Evolutionary conservation across 352 stramenopile species (phyloP).

Genomic region (Stephanocyclus meneghinianus): DNA sequence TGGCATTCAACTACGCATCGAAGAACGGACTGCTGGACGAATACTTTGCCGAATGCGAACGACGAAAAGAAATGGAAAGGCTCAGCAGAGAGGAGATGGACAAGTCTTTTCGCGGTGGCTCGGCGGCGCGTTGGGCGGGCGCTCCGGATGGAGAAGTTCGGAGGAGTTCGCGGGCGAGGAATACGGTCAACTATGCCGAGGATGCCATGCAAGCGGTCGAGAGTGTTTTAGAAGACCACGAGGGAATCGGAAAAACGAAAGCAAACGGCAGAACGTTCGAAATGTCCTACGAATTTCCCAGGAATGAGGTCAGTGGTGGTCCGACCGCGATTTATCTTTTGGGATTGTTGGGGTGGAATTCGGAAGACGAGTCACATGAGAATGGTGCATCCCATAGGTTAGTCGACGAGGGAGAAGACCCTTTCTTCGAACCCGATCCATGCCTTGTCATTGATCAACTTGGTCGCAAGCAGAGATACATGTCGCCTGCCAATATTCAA

Average conservation of each 20-base stretch:
- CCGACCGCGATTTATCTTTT: constrained; percentile 27
- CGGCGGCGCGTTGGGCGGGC: background rate
- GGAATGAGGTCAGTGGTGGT: constrained; percentile 26
- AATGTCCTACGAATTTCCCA: constrained; percentile 6
- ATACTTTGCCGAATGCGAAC: constrained; percentile 32
- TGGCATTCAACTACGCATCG: constrained; percentile 30
- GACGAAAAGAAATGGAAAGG: constrained; percentile 22
- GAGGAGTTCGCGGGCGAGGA: constrained; percentile 34
- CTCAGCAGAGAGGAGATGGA: constrained; percentile 10
- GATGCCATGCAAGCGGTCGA: constrained; percentile 20
- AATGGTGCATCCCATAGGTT: background rate
- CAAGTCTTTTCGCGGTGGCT: background rate
- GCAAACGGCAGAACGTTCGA: background rate
- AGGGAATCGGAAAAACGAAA: background rate
- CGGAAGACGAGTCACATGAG: constrained; percentile 16
- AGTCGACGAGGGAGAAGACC: constrained; percentile 12
- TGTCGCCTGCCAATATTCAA: constrained; percentile 46
- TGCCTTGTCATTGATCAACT: constrained; percentile 51
- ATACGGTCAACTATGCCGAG: constrained; percentile 43
- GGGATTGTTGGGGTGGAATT: constrained; percentile 28
- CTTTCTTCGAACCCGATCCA: constrained; percentile 37
- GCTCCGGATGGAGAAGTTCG: constrained; percentile 23
- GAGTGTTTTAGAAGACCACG: constrained; percentile 14
- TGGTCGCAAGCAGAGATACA: constrained; percentile 37
- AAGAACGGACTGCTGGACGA: constrained; percentile 30